Evolutionary conservation across 805 yeast genomes (phyloP).

Genomic region (Myxozyma neglecta): DNA sequence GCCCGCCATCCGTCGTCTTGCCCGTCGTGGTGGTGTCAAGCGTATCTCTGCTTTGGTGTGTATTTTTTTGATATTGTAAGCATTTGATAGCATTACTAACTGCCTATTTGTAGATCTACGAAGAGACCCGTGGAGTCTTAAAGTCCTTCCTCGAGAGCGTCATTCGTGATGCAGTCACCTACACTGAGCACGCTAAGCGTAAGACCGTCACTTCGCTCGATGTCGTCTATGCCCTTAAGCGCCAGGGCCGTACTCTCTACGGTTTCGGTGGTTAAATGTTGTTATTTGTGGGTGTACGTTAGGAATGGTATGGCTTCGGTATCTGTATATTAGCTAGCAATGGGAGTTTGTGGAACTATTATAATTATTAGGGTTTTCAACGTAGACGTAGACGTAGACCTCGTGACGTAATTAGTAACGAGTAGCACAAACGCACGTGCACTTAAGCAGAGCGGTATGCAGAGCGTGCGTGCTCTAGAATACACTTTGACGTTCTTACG

Average conservation of each 20-base stretch:
- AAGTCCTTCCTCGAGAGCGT: conserved; percentile 95
- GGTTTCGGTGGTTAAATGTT: conserved; percentile 96
- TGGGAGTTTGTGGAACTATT: conserved; percentile 1
- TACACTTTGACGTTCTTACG: too few species aligned
- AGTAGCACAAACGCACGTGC: background rate
- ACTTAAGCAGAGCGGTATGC: too few species aligned
- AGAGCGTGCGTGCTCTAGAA: too few species aligned
- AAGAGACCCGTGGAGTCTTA: conserved; percentile 96
- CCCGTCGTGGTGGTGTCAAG: conserved; percentile 99
- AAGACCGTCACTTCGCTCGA: conserved; percentile 98
- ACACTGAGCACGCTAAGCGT: conserved; percentile 99
- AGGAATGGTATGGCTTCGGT: background rate
- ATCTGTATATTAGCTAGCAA: conserved; percentile 15
- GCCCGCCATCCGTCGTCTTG: conserved; percentile 99
- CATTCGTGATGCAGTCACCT: conserved; percentile 98
- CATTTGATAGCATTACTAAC: conserved; percentile 48
- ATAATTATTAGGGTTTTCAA: too few species aligned
- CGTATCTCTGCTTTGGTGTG: conserved; percentile 87
- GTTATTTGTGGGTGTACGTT: conserved; percentile 3
- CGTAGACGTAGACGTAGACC: background rate
- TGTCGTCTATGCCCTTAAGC: conserved; percentile 98
- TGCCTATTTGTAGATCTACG: conserved; percentile 61
- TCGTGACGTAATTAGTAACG: background rate
- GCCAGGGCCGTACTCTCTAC: conserved; percentile 99
- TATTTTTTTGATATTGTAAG: conserved; percentile 54